Percentiles rank a stretch among this genome's conserved stretches.
Evolutionary conservation across 1,284 basidiomycete species (phyloP).

Genomic region (Sporisorium exsertum): DNA sequence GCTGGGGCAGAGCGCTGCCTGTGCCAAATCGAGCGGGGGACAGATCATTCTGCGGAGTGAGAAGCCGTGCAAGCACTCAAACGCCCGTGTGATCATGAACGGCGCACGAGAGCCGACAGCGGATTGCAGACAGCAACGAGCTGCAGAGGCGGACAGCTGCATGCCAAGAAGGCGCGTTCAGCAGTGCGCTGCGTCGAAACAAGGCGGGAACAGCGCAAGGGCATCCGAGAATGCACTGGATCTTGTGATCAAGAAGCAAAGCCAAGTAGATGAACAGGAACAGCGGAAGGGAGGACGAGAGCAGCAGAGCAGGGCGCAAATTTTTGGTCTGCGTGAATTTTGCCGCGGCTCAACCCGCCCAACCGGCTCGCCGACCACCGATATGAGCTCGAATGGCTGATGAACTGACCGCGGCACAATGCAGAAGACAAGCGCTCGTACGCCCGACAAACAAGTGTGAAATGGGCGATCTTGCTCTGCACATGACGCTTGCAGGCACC

Average conservation of each 20-base stretch:
- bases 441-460: not conserved
- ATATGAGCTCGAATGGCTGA: conserved; percentile 22
- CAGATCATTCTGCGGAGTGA: conserved; percentile 17
- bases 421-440: conserved; percentile 1
- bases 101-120: not conserved
- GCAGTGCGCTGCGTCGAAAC: not conserved
- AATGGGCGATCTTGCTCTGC: conserved; percentile 3
- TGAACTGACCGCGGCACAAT: conserved; percentile 16
- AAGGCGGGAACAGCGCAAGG: not conserved
- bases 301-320: not conserved
- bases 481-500: conserved; percentile 6
- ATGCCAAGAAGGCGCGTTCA: not conserved
- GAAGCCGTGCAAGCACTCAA: conserved; percentile 2
- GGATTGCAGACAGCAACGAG: not conserved
- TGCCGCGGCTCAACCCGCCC: conserved; percentile 26
- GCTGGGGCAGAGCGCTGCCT: conserved; percentile 14
- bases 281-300: not conserved
- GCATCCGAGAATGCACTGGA: no score
- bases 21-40: conserved; percentile 9
- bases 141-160: not conserved
- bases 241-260: no score
- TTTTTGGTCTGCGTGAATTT: conserved; percentile 15
- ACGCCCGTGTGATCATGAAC: conserved; percentile 14
- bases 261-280: no score
- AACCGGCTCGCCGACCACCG: conserved; percentile 16